Evolutionary conservation across 225 moss, liverwort and hornwort genomes (phyloP), one percentile per base, ranked within the genome.

Genomic region (Physcomitrellopsis africana): DNA sequence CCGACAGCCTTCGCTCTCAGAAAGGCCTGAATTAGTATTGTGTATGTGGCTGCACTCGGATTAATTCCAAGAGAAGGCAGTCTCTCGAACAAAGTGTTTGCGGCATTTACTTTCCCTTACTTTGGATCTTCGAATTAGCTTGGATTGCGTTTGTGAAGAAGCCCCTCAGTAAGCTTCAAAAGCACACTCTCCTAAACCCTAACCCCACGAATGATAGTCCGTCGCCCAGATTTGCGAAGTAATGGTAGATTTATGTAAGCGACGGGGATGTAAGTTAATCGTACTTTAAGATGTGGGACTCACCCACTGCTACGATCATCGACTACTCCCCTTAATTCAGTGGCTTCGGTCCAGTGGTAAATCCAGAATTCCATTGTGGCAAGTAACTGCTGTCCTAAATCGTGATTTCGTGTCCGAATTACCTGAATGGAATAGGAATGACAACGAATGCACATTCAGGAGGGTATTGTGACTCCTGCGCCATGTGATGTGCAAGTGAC

Each of bases 51-150:
- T 47, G 70, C 61, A 79, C 48, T 85, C 13, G 91, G 90, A 43
- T 78, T 37, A 26, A 83, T 85, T 46, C 90, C 91, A 71, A 89
- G 75, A 15, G 79, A 81, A 29, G 86, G 86, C 80, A 91, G 83
- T 70, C 76, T 75, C 55, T 69, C 78, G 17, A 92, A 86, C 41
- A 92, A 60, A 10, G 82, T 72, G 15, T 81, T 49, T 65, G 90
- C 90, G 81, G 86, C 92, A 27, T 81, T 73, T 37, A 86, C 83
- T 67, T 89, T 89, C 67, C 87, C 81, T 37, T n/a, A n/a, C n/a
- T n/a, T n/a, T n/a, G n/a, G 23, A 53, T 41, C 19, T 8, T 7
- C 19, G 53, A 68, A 53, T 19, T 41, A 68, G 9, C 9, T 10
- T 22, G 3, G 49, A 14, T 3, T 16, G 49, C 0, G 48, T 49